Evolutionary conservation across 2,329 filamentous ascomycete species (phyloP), one percentile per base, ranked within the genome.

Genomic region (Thelonectria blattea): DNA sequence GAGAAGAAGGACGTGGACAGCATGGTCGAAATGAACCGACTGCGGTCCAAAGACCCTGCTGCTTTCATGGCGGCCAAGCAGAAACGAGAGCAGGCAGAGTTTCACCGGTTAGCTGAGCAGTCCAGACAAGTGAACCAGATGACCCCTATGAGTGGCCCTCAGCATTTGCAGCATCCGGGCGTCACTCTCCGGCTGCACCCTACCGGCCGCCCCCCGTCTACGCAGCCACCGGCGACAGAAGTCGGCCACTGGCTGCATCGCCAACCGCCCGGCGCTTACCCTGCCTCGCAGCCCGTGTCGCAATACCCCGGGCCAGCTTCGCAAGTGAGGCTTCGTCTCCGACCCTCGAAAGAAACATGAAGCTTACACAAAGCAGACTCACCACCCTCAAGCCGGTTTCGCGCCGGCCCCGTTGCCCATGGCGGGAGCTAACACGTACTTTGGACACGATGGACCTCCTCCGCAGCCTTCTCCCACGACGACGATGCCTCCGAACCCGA

Each of bases 1-100:
- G 90, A 93, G 63, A 72, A 80, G 10, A 77, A 76, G 45, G 83
- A 88, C 47, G 85, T 86, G 0, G 79, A 83, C 17, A 63, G 67
- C n/a, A 65, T 76, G 65, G 67, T 75, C 18, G 68, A 71, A n/a
- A 30, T 75, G 60, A 73, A 77, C 41, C 62, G 65, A 3, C 68
- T 78, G 27, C 72, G 76, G 2, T n/a, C 63, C 42, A 71, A 65
- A 3, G 67, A 80, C 27, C 76, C 76, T 1, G 68, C 62, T 10
- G 72, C 71, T 39, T 79, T 73, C 37, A 60, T 60, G 34, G 70
- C 63, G 49, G 41, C 63, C 27, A 70, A 65, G 53, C 60, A 37
- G 20, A 46, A 32, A 10, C 7, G 15, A 37, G 47, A 50, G 5
- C 14, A 52, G 30, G 52, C 22, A 6, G 58, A 62, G 20, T 58